Percentiles rank a stretch among this genome's conserved stretches.
These are phyloP conservation scores for Mucor irregularis DNA, from an alignment of 371 early-diverging fungal species.

Conservation along the genomic window DNA sequence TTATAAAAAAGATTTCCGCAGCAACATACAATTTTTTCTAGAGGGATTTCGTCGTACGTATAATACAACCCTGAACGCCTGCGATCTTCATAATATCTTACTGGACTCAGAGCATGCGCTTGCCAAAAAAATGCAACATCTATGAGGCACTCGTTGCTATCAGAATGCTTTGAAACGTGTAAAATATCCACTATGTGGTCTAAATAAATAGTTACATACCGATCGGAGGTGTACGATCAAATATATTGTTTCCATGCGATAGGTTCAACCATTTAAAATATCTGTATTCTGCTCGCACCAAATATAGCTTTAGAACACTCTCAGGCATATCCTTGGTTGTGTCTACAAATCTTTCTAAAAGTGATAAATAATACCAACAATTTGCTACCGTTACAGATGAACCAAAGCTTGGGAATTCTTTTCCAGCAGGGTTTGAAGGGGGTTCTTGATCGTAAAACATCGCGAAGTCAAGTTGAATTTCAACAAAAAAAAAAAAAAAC, in stretches of 20 bases:
- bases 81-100: conserved; percentile 20
- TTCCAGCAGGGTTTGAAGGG: no score
- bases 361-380: conserved; percentile 7
- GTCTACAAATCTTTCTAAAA: conserved; percentile 7
- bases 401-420: no score
- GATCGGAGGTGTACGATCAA: background rate
- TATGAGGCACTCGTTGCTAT: no score
- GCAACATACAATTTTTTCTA: conserved; percentile 1
- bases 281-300: conserved; percentile 7
- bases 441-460: no score
- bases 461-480: no score
- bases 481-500: no score
- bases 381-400: conserved; percentile 1
- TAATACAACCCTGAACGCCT: no score
- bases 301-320: background rate
- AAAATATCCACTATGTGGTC: no score
- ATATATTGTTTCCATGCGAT: background rate
- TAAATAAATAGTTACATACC: background rate
- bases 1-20: background rate
- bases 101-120: conserved; percentile 19
- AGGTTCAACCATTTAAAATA: conserved; percentile 5
- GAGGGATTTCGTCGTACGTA: background rate
- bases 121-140: conserved; percentile 26
- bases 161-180: no score
- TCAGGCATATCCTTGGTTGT: background rate